Base-by-base conservation (phyloP, 2,329 filamentous ascomycete species). In the Colletotrichum trifolii region DNA sequence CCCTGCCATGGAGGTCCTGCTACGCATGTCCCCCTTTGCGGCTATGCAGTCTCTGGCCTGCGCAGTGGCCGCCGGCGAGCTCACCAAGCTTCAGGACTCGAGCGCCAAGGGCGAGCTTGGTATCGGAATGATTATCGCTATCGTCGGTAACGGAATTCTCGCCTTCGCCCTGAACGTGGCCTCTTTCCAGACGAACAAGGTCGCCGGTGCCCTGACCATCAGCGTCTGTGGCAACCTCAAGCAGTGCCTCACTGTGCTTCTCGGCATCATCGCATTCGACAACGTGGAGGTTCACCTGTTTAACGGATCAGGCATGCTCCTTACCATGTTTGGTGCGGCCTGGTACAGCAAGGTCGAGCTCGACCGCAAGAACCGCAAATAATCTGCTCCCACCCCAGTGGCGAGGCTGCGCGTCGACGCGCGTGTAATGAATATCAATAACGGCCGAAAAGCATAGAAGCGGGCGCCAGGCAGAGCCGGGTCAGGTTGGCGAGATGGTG, bases 1-100 rank as follows among this genome's bases (percentile, higher is more conserved):
- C 4, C 83, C 85, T 1, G 82, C 86, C 2, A 79, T 88, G 66
- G 87, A 90, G 71, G 81, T 89, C 15, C 81, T 89, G n/a, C 80
- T 87, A 71, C 83, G 86, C 73, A 86, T 89, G 84, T 87, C 85
- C 11, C 87, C 87, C 1, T 79, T 89, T 8, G 87, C 87, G 10
- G 85, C 82, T 43, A 70, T 83, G 42, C 86, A 88, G 74, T 84
- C 85, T 13, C 69, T 87, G 48, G 71, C 82, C 46, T 87, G 82
- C 73, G 83, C 85, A 17, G 76, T 78, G 57, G 76, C 81, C 36
- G 83, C 80, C 13, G 86, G 86, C 63, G 87, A 90, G 73, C 74
- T 86, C 10, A 68, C 73, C 36, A 75, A 73, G 36, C 81, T 84
- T 69, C 73, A 74, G 50, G 70, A 75, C 35, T 73, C 76, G 38